Evolutionary conservation across 176 grass and related monocot genomes (phyloP).

Genomic region (Rhipidocladum racemiflorum): DNA sequence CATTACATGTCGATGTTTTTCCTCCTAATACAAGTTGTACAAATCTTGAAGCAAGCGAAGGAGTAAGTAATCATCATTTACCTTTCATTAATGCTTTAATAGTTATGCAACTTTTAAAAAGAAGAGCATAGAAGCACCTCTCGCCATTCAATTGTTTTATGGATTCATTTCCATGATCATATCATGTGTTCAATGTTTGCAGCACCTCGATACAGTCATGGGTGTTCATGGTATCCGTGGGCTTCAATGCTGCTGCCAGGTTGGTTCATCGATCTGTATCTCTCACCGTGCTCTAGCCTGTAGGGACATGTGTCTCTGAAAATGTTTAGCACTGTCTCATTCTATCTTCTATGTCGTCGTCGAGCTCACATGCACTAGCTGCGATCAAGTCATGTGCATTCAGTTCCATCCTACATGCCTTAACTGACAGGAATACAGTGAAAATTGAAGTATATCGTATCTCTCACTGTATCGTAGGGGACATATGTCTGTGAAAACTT

Average conservation of each 20-base stretch:
- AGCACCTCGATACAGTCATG: slow-evolving; percentile 76
- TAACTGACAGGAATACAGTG: neutral
- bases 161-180: no score
- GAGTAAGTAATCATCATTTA: no score
- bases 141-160: no score
- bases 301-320: neutral
- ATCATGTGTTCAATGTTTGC: neutral
- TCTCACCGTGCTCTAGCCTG: neutral
- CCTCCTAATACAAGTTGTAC: no score
- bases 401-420: no score
- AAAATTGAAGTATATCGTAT: neutral
- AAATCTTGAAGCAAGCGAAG: no score
- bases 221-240: slow-evolving; percentile 87
- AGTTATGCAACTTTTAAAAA: no score
- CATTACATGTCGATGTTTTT: no score
- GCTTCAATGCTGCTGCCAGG: slow-evolving; percentile 94
- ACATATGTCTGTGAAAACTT: neutral
- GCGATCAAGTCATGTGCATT: no score
- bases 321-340: neutral
- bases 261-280: neutral
- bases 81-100: no score
- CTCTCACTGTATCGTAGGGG: neutral
- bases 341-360: neutral
- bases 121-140: no score
- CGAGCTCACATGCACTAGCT: no score